Evolutionary conservation across 2,329 filamentous ascomycete species (phyloP), one percentile per base, ranked within the genome.

Genomic region (Paraphoma sp.): DNA sequence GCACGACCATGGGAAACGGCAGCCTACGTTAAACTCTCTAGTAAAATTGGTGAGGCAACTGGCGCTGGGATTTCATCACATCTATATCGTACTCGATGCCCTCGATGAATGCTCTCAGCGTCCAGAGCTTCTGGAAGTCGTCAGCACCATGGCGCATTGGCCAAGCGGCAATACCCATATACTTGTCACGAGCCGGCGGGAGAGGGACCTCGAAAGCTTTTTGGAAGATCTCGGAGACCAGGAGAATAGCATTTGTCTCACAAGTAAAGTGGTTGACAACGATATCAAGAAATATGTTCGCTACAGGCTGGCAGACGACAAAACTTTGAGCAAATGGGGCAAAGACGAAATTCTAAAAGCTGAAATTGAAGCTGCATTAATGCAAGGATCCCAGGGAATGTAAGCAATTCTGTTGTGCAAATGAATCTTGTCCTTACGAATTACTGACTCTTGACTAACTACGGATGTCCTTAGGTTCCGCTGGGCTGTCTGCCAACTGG

Each of bases 291-390:
- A 28, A 50, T 70, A 68, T 42, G 61, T 72, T 42, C 55, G 48
- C 29, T 56, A 69, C 48, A 44, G 79, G 71, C 59, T 80, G 73
- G 61, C 72, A 68, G 47, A 78, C 10, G 64, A 71, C 28, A 57
- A 58, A 23, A 44, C 4, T 11, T 45, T 72, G 23, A 46, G 18
- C 8, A 72, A 65, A 58, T 71, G 63, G 68, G 41, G 54, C 9
- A 60, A 59, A 49, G 62, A 71, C 23, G 59, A 57, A 44, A 43
- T 54, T 56, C 28, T 71, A 68, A 33, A 60, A 62, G 16, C 65
- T 60, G 60, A 65, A 66, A 52, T 75, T 6, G 59, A 69, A 31
- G 59, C 59, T 28, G 63, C 77, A 3, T 71, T 78, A 3, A 68
- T 60, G 48, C 8, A 56, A 23, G 60, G 62, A 49, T 63, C 68